Base-by-base conservation (phyloP, 2,329 filamentous ascomycete species). In the Colletotrichum sojae region DNA sequence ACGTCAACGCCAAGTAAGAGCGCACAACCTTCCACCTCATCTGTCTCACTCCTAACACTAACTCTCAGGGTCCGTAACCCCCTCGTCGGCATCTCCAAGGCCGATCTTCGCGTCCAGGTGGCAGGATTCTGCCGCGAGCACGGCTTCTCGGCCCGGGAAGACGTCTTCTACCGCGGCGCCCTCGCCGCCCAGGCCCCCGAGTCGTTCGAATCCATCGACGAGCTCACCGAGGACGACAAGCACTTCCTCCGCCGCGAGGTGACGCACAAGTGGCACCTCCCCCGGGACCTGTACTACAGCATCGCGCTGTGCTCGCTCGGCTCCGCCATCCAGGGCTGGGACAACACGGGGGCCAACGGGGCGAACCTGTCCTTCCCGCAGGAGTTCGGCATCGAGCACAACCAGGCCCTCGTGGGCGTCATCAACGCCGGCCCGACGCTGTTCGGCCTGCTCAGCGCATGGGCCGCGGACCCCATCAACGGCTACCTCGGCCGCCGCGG, bases 351-450 rank as follows among this genome's bases (percentile, higher is more conserved):
- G 5, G 76, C 78, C 3, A 80, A 80, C 18, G 81, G 80, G 0
- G 80, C 81, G 22, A 82, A 83, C 58, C 73, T 83, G 6, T 79
- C 78, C 0, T 82, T 81, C 53, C 79, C 80, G 0, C 62, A 71
- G 15, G 78, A 76, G 54, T 80, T 82, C 20, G 79, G 78, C 10
- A 80, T 82, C 12, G 69, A 74, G 31, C 54, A 77, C 25, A 74
- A 72, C 67, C 79, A 81, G 13, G 90, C 86, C 84, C 79, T 90
- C 20, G 81, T 90, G 16, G 89, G 89, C 22, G 76, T 89, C 5
- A 82, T 91, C 60, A 91, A 91, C 67, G 75, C 83, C 0, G 74
- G 56, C 4, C 73, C 73, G 3, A 73, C 73, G 1, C 63, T 74
- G 2, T 75, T 72, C 52, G 70, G 71, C 6, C 66, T 78, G 3